Evolutionary conservation across 805 yeast genomes (phyloP).

Genomic region (Spathaspora arborariae): DNA sequence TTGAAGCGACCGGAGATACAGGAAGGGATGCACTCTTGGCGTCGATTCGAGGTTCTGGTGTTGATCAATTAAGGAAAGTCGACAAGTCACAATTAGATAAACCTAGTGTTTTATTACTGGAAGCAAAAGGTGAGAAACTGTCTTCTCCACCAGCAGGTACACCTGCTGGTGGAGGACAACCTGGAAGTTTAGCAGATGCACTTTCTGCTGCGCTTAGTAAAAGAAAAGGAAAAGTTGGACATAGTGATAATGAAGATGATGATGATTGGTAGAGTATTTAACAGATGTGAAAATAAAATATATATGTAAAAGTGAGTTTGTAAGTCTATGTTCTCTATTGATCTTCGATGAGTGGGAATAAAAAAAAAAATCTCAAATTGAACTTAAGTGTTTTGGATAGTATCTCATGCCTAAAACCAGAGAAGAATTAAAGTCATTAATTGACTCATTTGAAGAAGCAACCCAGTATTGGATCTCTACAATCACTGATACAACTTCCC

Average conservation of each 20-base stretch:
- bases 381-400: neutral
- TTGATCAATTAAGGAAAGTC: slow-evolving; percentile 65
- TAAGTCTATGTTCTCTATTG: neutral
- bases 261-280: slow-evolving; percentile 42
- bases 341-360: neutral
- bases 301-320: neutral
- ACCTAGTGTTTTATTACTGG: slow-evolving; percentile 70
- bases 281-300: neutral
- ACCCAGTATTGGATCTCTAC: slow-evolving; percentile 24
- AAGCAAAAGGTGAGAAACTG: slow-evolving; percentile 58
- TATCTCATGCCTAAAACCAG: slow-evolving; percentile 13
- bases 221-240: slow-evolving; percentile 78
- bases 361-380: neutral
- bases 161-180: slow-evolving; percentile 28
- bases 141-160: slow-evolving; percentile 31
- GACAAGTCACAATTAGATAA: slow-evolving; percentile 81
- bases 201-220: slow-evolving; percentile 79
- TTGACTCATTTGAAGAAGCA: slow-evolving; percentile 28
- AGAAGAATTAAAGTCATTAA: slow-evolving; percentile 19
- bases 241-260: slow-evolving; percentile 81
- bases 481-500: slow-evolving; percentile 7
- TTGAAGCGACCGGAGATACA: slow-evolving; percentile 33
- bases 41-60: slow-evolving; percentile 78
- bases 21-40: slow-evolving; percentile 81
- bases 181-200: slow-evolving; percentile 74